These are phyloP conservation scores for Kalanchoe fedtschenkoi DNA, from an alignment of 164 flowering plant genomes.

Conservation along the genomic window DNA sequence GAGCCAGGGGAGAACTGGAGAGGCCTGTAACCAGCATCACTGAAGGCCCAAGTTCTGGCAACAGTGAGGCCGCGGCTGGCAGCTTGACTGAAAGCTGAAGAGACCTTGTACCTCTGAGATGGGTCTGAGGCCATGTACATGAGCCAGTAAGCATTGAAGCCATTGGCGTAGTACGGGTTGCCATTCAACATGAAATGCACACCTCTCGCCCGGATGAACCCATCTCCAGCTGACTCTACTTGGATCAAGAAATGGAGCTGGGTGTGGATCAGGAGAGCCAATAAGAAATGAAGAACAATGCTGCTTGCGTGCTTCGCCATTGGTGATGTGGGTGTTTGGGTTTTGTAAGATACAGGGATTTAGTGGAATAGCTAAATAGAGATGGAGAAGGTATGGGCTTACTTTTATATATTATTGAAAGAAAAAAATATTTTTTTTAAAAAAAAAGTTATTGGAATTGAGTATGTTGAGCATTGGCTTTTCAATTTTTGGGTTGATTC, in stretches of 20 bases:
- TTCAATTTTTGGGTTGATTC: no score
- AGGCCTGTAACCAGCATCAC: conserved; percentile 68
- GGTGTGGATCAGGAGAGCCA: background rate
- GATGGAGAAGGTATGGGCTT: no score
- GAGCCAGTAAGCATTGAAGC: conserved; percentile 87
- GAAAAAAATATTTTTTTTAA: no score
- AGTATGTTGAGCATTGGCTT: no score
- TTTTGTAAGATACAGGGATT: no score
- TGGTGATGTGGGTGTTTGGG: no score
- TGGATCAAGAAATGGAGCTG: background rate
- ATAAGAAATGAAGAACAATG: background rate
- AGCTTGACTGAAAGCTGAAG: conserved; percentile 53
- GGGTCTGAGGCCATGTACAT: conserved; percentile 70
- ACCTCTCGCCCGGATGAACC: conserved; percentile 49
- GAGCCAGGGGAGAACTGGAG: conserved; percentile 60
- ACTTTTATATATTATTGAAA: no score
- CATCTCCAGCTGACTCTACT: conserved; percentile 23
- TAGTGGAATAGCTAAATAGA: no score
- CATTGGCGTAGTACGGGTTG: conserved; percentile 55
- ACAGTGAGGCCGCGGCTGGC: conserved; percentile 51
- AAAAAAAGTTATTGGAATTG: no score
- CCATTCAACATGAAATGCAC: conserved; percentile 54
- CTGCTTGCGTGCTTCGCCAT: no score
- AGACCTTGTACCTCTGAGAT: conserved; percentile 45
- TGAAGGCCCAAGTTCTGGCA: conserved; percentile 90